Percentiles rank a stretch among this genome's conserved stretches.
phyloP scores from a whole-genome alignment of 805 yeast genomes.

The Candida broadrunensis region DNA sequence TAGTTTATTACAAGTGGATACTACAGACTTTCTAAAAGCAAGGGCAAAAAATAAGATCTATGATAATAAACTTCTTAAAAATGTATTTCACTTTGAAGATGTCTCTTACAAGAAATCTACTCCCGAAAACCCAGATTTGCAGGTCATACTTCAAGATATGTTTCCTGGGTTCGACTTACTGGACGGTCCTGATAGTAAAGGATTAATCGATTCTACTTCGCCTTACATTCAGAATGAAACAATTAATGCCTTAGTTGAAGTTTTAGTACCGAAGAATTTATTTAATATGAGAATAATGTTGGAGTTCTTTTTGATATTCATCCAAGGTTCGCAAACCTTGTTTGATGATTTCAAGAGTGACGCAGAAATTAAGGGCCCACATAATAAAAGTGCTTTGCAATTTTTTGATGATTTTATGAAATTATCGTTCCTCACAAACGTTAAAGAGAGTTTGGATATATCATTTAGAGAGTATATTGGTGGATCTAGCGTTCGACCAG shows the following conservation, averaged over 20 bases:
- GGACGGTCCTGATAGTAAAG: conserved; percentile 6
- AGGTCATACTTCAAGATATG: conserved; percentile 49
- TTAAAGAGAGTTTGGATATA: conserved; percentile 52
- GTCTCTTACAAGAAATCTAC: conserved; percentile 17
- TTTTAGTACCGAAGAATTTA: conserved; percentile 65
- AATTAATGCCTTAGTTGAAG: conserved; percentile 53
- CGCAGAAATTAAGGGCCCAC: conserved; percentile 1
- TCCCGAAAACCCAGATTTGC: conserved; percentile 25
- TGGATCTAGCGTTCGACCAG: conserved; percentile 5
- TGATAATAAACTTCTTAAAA: conserved; percentile 13
- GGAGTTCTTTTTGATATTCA: conserved; percentile 68
- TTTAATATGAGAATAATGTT: conserved; percentile 77
- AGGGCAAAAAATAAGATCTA: conserved; percentile 7
- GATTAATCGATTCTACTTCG: conserved; percentile 17
- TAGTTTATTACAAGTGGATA: conserved; percentile 3
- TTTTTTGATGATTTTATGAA: conserved; percentile 68
- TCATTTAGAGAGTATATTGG: conserved; percentile 47
- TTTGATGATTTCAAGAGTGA: conserved; percentile 16
- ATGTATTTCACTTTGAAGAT: conserved; percentile 30
- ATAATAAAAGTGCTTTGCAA: conserved; percentile 18
- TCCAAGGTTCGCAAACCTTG: conserved; percentile 50
- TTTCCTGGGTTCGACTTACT: conserved; percentile 60
- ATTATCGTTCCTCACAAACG: conserved; percentile 57
- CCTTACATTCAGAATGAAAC: conserved; percentile 62
- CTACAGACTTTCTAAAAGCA: not conserved